Evolutionary conservation across 345 rosid species (phyloP), one percentile per base, ranked within the genome.

Genomic region (Reutealis trisperma): DNA sequence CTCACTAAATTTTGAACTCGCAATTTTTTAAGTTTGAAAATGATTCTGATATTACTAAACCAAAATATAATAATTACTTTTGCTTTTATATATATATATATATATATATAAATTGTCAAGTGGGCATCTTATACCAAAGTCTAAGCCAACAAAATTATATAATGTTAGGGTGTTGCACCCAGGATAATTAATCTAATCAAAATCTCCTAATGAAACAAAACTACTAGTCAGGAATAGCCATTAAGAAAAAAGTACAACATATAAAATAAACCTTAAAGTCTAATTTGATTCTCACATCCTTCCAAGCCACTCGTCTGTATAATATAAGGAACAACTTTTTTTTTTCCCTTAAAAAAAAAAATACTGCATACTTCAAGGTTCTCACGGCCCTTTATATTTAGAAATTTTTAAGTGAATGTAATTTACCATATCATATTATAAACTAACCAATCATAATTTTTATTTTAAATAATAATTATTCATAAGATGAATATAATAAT

Each of bases 221-320:
- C 15, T 41, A 25, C 1, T 37, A 52, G 71, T 54, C 71, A 75
- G 63, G 51, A 75, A 51, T 24, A 13, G 41, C 55, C 7, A 72
- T 41, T 16, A 0, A 57, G n/a, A 34, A 71, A 14, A 55, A 71
- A 25, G 8, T 25, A 70, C 1, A 16, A 24, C 1, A 58, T 12
- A 8, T 42, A 59, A 19, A 19, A 60, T 14, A 47, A 19, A 32
- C 3, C 21, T 47, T 10, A 47, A 9, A 34, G 9, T 52, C 51
- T 63, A 14, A 0, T 75, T 64, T 75, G 63, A 24, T 75, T 52
- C 71, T 66, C 71, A 63, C 71, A 6, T 74, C 30, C 71, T 47
- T 61, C 82, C 81, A 75, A 68, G 41, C 74, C 79, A 74, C 82
- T 75, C 51, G 44, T 9, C 58, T 45, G 54, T 67, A 49, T 71